These are phyloP conservation scores for Vigna unguiculata DNA, from an alignment of 306 rosid genomes.

Conservation along the genomic window DNA sequence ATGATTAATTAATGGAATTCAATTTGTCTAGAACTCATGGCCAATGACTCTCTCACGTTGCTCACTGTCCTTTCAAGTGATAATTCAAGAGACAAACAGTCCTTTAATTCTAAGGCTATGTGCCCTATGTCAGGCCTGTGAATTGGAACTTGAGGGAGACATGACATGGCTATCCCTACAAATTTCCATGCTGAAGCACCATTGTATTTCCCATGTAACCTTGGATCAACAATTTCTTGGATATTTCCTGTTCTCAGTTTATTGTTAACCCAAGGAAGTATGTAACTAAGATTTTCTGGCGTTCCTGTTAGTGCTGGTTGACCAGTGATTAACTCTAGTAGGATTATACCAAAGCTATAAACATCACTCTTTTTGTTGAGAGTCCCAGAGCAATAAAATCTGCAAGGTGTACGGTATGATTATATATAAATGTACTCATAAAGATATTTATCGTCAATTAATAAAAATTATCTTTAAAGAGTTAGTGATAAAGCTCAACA, in stretches of 20 bases:
- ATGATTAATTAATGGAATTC: neutral
- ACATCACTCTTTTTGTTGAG: slow-evolving; percentile 20
- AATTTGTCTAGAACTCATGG: slow-evolving; percentile 4
- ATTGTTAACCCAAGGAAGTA: slow-evolving; percentile 4
- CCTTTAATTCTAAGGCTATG: slow-evolving; percentile 17
- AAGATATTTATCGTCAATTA: too few relatives aligned
- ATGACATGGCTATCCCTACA: slow-evolving; percentile 30
- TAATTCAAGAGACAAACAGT: slow-evolving; percentile 1
- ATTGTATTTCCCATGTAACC: slow-evolving; percentile 16
- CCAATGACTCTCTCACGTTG: neutral
- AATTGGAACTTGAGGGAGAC: neutral
- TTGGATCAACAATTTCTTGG: slow-evolving; percentile 21
- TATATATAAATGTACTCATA: too few relatives aligned
- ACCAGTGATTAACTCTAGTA: slow-evolving; percentile 13
- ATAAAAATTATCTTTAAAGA: too few relatives aligned
- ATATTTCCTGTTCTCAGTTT: slow-evolving; percentile 17
- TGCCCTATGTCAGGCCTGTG: slow-evolving; percentile 30
- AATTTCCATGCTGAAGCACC: slow-evolving; percentile 22
- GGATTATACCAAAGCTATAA: slow-evolving; percentile 11
- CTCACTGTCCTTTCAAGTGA: slow-evolving; percentile 21
- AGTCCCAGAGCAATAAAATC: slow-evolving; percentile 12
- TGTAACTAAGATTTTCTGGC: neutral
- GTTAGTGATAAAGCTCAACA: too few relatives aligned
- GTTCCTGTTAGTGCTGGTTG: slow-evolving; percentile 2
- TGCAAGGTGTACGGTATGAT: neutral